Conservation (phyloP, 805 yeast species). For the Candida qinlingensis region DNA sequence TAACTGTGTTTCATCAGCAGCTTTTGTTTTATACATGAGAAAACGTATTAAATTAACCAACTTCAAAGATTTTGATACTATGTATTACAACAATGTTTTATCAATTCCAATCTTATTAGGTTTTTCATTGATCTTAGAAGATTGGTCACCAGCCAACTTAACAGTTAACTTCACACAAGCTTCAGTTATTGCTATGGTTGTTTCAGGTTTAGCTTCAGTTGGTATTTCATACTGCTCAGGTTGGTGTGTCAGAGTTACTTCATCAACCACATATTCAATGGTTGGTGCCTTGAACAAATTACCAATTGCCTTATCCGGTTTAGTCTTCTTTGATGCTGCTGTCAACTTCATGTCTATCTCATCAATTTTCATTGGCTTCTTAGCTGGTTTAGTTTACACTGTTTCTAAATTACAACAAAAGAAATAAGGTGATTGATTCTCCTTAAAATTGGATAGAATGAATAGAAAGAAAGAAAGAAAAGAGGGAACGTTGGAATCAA, state of each 20-base stretch:
- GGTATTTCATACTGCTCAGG: conserved; percentile 99
- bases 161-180: conserved; percentile 67
- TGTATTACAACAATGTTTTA: conserved; percentile 94
- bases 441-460: not conserved
- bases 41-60: conserved; percentile 96
- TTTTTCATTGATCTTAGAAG: conserved; percentile 76
- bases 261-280: conserved; percentile 98
- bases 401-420: conserved; percentile 89
- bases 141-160: conserved; percentile 85
- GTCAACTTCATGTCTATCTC: conserved; percentile 87
- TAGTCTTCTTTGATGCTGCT: conserved; percentile 91
- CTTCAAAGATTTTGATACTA: conserved; percentile 95
- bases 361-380: conserved; percentile 89
- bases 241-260: conserved; percentile 99
- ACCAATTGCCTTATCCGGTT: conserved; percentile 94
- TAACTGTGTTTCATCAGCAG: conserved; percentile 92
- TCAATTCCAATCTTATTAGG: conserved; percentile 84
- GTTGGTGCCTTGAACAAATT: conserved; percentile 98
- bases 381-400: conserved; percentile 94
- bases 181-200: conserved; percentile 73
- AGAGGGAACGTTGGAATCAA: too few species aligned
- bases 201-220: conserved; percentile 91
- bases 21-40: conserved; percentile 92
- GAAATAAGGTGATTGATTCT: conserved; percentile 7
- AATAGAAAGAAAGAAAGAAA: not conserved